These are phyloP conservation scores for Phanerodontia chrysosporium DNA, from an alignment of 768 basidiomycete species.

Conservation along the genomic window DNA sequence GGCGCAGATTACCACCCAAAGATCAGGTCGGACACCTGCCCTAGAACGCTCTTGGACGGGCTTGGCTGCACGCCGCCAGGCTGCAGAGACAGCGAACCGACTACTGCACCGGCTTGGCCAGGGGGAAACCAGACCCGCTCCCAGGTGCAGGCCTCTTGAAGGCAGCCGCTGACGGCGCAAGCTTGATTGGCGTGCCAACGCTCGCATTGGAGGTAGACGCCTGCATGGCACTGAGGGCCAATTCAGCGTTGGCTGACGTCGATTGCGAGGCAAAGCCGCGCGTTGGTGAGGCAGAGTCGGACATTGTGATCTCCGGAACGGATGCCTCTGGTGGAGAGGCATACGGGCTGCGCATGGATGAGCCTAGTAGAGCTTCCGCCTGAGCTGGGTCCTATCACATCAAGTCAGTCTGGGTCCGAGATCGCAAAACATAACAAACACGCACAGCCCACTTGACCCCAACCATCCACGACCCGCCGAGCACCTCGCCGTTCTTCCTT, in stretches of 20 bases:
- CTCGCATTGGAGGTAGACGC: slow-evolving; percentile 30
- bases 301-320: slow-evolving; percentile 14
- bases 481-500: slow-evolving; percentile 76
- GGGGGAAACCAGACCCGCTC: slow-evolving; percentile 4
- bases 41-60: slow-evolving; percentile 56
- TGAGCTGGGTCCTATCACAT: slow-evolving; percentile 52
- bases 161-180: slow-evolving; percentile 69
- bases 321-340: slow-evolving; percentile 18
- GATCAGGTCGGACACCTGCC: slow-evolving; percentile 75
- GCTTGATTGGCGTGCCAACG: slow-evolving; percentile 67
- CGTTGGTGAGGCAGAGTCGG: slow-evolving; percentile 20
- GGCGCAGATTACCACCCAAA: slow-evolving; percentile 67
- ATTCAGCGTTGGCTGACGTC: slow-evolving; percentile 9
- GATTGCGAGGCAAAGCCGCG: slow-evolving; percentile 30
- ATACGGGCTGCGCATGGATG: slow-evolving; percentile 20
- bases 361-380: slow-evolving; percentile 49
- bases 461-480: slow-evolving; percentile 76
- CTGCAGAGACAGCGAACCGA: slow-evolving; percentile 22
- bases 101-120: slow-evolving; percentile 23
- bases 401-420: not conserved
- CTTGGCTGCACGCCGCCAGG: slow-evolving; percentile 22
- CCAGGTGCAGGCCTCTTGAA: slow-evolving; percentile 49
- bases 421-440: slow-evolving; percentile 18
- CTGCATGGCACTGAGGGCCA: slow-evolving; percentile 12
- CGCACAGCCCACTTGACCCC: slow-evolving; percentile 84